Conservation (phyloP, 2,329 filamentous ascomycete genomes). For the Epichloe aotearoae region DNA sequence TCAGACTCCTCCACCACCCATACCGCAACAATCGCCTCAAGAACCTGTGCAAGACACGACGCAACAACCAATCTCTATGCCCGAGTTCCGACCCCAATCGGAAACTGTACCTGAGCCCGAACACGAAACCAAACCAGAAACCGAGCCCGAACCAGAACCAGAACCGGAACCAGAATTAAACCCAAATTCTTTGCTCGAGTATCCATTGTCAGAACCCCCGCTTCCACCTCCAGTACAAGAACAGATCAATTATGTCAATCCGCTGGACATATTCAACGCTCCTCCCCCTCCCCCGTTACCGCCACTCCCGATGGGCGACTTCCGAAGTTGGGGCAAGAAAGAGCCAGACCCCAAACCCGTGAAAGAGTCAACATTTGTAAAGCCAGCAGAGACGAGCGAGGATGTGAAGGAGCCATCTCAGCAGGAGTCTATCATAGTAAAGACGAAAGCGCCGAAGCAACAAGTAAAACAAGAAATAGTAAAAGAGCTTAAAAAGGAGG, state of each 20-base stretch:
- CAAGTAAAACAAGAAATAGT: slow-evolving; percentile 7
- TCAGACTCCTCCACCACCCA: slow-evolving; percentile 5
- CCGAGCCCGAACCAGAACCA: not conserved
- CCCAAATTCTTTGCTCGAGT: not conserved
- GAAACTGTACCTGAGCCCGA: not conserved
- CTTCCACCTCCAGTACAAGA: slow-evolving; percentile 5
- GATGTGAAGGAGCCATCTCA: slow-evolving; percentile 5
- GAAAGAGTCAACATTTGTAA: slow-evolving; percentile 5
- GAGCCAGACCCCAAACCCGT: slow-evolving; percentile 2
- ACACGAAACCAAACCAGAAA: not conserved
- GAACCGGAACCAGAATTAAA: not conserved
- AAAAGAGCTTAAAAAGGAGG: slow-evolving; percentile 1
- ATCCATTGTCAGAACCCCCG: not conserved
- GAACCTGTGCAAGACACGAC: slow-evolving; percentile 4
- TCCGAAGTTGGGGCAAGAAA: slow-evolving; percentile 8
- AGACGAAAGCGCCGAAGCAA: slow-evolving; percentile 4
- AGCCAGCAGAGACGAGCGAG: not conserved
- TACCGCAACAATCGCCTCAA: slow-evolving; percentile 1
- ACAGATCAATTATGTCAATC: slow-evolving; percentile 22
- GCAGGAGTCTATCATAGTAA: slow-evolving; percentile 7
- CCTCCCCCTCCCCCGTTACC: slow-evolving; percentile 15
- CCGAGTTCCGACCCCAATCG: not conserved
- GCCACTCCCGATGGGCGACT: slow-evolving; percentile 13
- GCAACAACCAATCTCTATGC: not conserved
- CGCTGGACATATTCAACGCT: slow-evolving; percentile 24